These are phyloP conservation scores for Gossypium sturtianum DNA, from an alignment of 345 rosid genomes.

Conservation along the genomic window DNA sequence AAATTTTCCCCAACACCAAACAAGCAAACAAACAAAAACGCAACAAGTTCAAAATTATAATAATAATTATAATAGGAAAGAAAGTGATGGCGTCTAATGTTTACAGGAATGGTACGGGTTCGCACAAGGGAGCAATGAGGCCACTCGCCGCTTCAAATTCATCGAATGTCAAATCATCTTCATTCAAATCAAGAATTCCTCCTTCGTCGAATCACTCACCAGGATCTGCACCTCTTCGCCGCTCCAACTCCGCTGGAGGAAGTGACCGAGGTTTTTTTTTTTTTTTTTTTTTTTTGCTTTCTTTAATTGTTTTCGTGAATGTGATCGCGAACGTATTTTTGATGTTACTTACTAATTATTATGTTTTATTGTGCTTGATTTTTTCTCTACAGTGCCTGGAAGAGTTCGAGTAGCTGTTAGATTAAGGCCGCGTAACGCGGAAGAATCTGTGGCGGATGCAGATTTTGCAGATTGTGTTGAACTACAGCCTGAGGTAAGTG, in stretches of 20 bases:
- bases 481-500: constrained; percentile 80
- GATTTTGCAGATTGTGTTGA: constrained; percentile 98
- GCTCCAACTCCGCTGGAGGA: constrained; percentile 46
- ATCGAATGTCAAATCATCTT: constrained; percentile 55
- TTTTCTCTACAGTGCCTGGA: constrained; percentile 59
- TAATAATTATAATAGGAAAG: background rate
- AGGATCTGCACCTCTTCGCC: constrained; percentile 47
- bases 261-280: constrained; percentile 55
- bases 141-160: constrained; percentile 24
- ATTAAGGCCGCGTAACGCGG: constrained; percentile 84
- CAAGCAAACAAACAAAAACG: background rate
- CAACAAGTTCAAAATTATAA: background rate
- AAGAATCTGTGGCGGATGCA: constrained; percentile 84
- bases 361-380: background rate
- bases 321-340: background rate
- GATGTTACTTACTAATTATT: background rate
- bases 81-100: constrained; percentile 49
- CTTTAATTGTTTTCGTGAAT: background rate
- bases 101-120: constrained; percentile 55
- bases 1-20: background rate
- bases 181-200: constrained; percentile 69
- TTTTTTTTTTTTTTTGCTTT: background rate
- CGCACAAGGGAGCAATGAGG: constrained; percentile 33
- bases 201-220: constrained; percentile 30
- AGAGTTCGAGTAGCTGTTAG: constrained; percentile 96